These are phyloP conservation scores for Russula dissimulans DNA, from an alignment of 768 basidiomycete genomes.

Conservation along the genomic window DNA sequence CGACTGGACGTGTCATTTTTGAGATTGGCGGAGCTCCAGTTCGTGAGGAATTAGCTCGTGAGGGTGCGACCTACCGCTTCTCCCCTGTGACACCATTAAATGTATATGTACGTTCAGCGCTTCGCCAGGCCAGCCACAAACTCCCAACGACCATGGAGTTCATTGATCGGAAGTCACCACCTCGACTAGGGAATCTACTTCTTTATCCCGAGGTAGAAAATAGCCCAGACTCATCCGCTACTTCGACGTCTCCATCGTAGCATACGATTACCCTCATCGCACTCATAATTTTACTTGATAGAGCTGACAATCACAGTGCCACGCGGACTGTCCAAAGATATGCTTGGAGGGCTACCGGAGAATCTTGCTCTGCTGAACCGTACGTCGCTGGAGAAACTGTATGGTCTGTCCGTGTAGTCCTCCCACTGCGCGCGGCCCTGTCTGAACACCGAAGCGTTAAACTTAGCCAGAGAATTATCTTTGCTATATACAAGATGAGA, in stretches of 20 bases:
- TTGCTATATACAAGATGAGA: neutral
- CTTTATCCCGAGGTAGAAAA: conserved; percentile 24
- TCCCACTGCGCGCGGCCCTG: no score
- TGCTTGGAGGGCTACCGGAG: no score
- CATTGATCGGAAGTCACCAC: conserved; percentile 55
- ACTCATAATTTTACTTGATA: neutral
- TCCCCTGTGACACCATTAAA: neutral
- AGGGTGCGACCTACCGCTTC: conserved; percentile 44
- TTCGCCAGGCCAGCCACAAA: conserved; percentile 81
- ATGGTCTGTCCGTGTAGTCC: no score
- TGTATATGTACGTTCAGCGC: conserved; percentile 40
- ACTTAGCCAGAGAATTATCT: neutral
- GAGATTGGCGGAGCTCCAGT: conserved; percentile 88
- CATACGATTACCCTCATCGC: neutral
- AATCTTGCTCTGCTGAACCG: no score
- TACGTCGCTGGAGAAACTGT: no score
- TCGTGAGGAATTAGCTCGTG: conserved; percentile 85
- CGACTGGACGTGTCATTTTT: conserved; percentile 83
- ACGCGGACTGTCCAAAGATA: no score
- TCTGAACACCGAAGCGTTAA: neutral
- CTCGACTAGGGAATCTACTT: conserved; percentile 64
- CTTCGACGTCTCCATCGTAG: neutral
- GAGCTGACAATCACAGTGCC: neutral
- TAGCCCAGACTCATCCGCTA: neutral
- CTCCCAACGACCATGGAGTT: conserved; percentile 87